Conservation (phyloP, 2,329 filamentous ascomycete genomes). For the Hypoxylon sp. region DNA sequence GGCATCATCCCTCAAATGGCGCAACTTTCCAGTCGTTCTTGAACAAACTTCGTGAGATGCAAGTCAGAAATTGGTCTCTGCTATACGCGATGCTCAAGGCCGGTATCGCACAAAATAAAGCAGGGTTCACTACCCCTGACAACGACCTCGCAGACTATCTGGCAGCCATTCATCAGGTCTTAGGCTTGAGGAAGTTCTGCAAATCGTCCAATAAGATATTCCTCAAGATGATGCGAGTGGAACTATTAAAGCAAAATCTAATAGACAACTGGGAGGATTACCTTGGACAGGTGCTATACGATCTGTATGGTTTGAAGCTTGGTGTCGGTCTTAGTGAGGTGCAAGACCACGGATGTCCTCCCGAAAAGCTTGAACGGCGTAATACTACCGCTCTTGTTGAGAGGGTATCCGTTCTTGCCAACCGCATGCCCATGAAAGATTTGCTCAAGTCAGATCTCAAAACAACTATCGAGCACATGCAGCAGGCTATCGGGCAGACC, state of each 20-base stretch:
- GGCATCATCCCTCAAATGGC: conserved; percentile 65
- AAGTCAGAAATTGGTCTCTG: conserved; percentile 87
- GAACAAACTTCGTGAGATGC: conserved; percentile 82
- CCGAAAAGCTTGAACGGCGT: conserved; percentile 79
- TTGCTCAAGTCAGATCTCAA: conserved; percentile 91
- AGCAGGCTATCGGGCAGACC: conserved; percentile 81
- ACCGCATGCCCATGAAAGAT: conserved; percentile 88
- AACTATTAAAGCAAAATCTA: conserved; percentile 78
- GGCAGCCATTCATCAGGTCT: conserved; percentile 80
- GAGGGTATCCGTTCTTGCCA: conserved; percentile 81
- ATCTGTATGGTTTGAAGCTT: conserved; percentile 83
- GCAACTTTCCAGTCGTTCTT: conserved; percentile 65
- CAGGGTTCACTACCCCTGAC: conserved; percentile 70
- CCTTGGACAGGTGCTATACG: conserved; percentile 83
- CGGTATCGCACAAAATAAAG: conserved; percentile 71
- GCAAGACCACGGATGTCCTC: conserved; percentile 80
- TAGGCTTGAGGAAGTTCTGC: conserved; percentile 87
- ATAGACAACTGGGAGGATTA: conserved; percentile 87
- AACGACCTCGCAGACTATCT: conserved; percentile 82
- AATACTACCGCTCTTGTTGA: conserved; percentile 85
- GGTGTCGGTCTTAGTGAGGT: conserved; percentile 72
- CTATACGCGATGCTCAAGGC: conserved; percentile 84
- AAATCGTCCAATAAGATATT: conserved; percentile 87
- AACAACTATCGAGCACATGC: conserved; percentile 89
- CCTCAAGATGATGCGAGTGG: conserved; percentile 86